A percentile compares a stretch with the other conserved stretches of the same genome.
Conservation (phyloP, 208 protist species). For the Tritrichomonas foetus region DNA sequence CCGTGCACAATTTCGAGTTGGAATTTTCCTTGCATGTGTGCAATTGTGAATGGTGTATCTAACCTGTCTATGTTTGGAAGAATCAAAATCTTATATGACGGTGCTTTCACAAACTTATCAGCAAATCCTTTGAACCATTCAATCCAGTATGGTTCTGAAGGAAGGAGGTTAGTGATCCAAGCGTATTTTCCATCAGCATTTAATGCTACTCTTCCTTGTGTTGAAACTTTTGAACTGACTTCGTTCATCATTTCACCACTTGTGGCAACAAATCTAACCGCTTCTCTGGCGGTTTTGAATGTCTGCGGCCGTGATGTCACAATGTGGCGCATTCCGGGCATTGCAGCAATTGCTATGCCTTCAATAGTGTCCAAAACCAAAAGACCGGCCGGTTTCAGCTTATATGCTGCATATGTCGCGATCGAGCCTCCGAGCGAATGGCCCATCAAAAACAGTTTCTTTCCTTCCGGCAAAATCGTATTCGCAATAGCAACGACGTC, state of each 20-base stretch:
- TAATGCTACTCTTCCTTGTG: neutral
- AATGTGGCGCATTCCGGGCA: neutral
- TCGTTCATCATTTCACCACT: neutral
- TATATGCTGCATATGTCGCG: neutral
- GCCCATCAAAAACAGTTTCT: neutral
- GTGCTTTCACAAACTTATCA: neutral
- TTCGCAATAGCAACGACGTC: neutral
- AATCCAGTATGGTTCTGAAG: slow-evolving; percentile 10
- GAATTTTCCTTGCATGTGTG: slow-evolving; percentile 23
- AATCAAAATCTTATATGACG: neutral
- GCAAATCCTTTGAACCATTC: slow-evolving; percentile 14
- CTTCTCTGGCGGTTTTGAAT: neutral
- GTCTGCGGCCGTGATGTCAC: neutral
- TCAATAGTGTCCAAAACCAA: slow-evolving; percentile 14
- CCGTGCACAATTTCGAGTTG: slow-evolving; percentile 24
- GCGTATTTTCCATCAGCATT: neutral
- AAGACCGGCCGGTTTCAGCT: neutral
- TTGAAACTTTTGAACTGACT: neutral
- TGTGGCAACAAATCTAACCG: neutral
- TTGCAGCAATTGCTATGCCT: neutral
- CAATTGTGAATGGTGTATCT: slow-evolving; percentile 12
- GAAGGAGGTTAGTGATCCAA: neutral
- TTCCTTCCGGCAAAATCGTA: neutral
- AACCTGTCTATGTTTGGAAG: neutral
- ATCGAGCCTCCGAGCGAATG: neutral